Evolutionary conservation across 257 asterid genomes (phyloP), one percentile per base, ranked within the genome.

Genomic region (Solanum acaule): DNA sequence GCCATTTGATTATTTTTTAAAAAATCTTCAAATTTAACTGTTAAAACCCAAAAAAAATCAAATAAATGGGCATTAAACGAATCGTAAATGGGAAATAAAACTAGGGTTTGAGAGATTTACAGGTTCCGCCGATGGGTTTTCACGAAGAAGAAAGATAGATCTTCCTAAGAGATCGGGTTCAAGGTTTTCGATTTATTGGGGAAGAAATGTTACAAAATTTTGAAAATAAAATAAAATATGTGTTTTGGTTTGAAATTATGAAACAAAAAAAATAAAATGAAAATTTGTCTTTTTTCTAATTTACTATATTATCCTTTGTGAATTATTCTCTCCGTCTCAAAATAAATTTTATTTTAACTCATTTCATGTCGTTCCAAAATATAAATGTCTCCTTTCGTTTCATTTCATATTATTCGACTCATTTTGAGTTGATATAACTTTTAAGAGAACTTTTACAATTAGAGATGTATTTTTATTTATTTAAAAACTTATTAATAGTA

Each of bases 81-180:
- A 65, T 31, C 31, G 40, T 33, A 59, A 6, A 73, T 75, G 22
- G 20, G 40, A 1, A 61, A 75, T 40, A 86, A 86, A 89, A 44
- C 88, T 90, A 91, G 93, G 92, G 92, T 92, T 92, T 85, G 91
- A 86, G 88, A 82, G 70, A 89, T 92, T 91, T 85, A 88, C 93
- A 79, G 68, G 90, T 83, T 87, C 75, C 81, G 84, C 87, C 73
- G 89, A 88, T 84, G 61, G 87, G 34, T 59, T 46, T 40, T 89
- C 44, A 86, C 38, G 88, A 31, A 71, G 40, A 15, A 16, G 78
- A 71, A 84, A 34, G 84, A 63, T 81, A 42, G 87, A 85, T 76
- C 83, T 76, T 76, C 59, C 83, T 38, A 63, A 81, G 85, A 81
- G 67, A 81, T 44, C 85, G 85, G 40, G 40, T 81, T 42, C 37